A percentile compares a stretch with the other conserved stretches of the same genome.
These are phyloP conservation scores for Globisporangium heterothallicum DNA, from an alignment of 352 stramenopile genomes.

Conservation along the genomic window DNA sequence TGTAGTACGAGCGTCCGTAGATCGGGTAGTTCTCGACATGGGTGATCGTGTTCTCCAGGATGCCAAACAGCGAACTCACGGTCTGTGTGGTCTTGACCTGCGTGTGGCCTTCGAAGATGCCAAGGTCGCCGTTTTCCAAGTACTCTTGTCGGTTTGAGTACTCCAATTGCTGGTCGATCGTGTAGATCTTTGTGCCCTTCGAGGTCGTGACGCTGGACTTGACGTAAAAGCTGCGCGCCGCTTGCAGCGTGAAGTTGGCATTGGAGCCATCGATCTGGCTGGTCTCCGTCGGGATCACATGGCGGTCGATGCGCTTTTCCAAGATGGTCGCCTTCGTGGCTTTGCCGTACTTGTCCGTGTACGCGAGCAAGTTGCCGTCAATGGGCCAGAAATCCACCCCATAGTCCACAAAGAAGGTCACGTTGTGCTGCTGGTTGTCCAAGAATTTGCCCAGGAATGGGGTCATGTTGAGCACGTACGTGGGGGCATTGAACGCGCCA, in stretches of 20 bases:
- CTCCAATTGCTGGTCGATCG: slow-evolving; percentile 33
- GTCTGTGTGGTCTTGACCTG: slow-evolving; percentile 29
- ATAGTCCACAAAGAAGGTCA: slow-evolving; percentile 58
- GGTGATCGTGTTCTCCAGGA: slow-evolving; percentile 14
- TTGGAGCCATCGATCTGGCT: slow-evolving; percentile 20
- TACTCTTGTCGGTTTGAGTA: slow-evolving; percentile 56
- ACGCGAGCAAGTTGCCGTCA: slow-evolving; percentile 58
- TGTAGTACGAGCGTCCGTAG: slow-evolving; percentile 40
- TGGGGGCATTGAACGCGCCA: slow-evolving; percentile 64
- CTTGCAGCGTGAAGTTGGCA: slow-evolving; percentile 43
- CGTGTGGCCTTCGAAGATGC: slow-evolving; percentile 38
- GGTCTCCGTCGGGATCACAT: slow-evolving; percentile 20
- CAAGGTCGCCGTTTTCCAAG: slow-evolving; percentile 33
- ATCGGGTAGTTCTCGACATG: slow-evolving; percentile 50
- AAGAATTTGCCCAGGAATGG: slow-evolving; percentile 64
- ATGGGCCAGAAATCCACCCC: slow-evolving; percentile 69
- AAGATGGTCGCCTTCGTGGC: slow-evolving; percentile 37
- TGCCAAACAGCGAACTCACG: slow-evolving; percentile 17
- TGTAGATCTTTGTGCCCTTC: slow-evolving; percentile 48
- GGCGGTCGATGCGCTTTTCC: slow-evolving; percentile 22
- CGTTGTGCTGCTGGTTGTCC: slow-evolving; percentile 36
- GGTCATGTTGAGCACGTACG: slow-evolving; percentile 69
- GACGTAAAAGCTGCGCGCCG: slow-evolving; percentile 31
- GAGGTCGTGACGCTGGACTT: slow-evolving; percentile 53
- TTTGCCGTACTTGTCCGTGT: slow-evolving; percentile 31